Conservation (phyloP, 257 asterid species). For the Scutellaria galericulata region DNA sequence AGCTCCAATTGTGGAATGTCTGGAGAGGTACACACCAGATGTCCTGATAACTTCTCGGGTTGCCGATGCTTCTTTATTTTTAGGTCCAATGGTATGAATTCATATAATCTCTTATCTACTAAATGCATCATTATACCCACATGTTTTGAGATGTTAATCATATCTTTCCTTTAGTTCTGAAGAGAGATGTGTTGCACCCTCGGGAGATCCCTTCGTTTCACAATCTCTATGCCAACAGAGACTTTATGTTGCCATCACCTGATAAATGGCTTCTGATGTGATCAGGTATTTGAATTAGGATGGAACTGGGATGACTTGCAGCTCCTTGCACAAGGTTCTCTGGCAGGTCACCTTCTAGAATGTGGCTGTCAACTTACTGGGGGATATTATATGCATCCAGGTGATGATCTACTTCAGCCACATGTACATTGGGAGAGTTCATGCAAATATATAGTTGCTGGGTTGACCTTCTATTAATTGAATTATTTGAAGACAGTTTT, state of each 20-base stretch:
- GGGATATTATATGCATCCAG: slow-evolving; percentile 98
- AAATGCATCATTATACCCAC: background rate
- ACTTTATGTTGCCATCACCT: slow-evolving; percentile 24
- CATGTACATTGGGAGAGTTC: background rate
- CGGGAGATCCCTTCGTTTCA: background rate
- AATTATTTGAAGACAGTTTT: slow-evolving; percentile 21
- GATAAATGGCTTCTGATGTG: slow-evolving; percentile 37
- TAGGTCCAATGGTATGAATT: slow-evolving; percentile 86
- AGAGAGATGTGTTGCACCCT: slow-evolving; percentile 23
- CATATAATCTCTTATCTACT: slow-evolving; percentile 15
- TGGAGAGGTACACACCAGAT: slow-evolving; percentile 75
- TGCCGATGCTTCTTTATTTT: slow-evolving; percentile 95
- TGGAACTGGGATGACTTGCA: slow-evolving; percentile 93
- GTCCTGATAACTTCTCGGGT: slow-evolving; percentile 92
- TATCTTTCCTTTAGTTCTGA: slow-evolving; percentile 16
- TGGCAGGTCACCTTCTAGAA: slow-evolving; percentile 95
- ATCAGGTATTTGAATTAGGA: slow-evolving; percentile 89
- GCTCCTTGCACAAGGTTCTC: slow-evolving; percentile 90
- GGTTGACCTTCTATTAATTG: slow-evolving; percentile 20
- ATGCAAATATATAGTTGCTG: slow-evolving; percentile 23
- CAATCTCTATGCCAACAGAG: slow-evolving; percentile 8
- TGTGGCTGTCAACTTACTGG: slow-evolving; percentile 99
- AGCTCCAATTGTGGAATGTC: slow-evolving; percentile 91
- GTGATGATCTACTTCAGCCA: slow-evolving; percentile 42
- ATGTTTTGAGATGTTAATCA: slow-evolving; percentile 31